Base-by-base conservation (phyloP, 306 rosid species). In the Medicago lupulina region DNA sequence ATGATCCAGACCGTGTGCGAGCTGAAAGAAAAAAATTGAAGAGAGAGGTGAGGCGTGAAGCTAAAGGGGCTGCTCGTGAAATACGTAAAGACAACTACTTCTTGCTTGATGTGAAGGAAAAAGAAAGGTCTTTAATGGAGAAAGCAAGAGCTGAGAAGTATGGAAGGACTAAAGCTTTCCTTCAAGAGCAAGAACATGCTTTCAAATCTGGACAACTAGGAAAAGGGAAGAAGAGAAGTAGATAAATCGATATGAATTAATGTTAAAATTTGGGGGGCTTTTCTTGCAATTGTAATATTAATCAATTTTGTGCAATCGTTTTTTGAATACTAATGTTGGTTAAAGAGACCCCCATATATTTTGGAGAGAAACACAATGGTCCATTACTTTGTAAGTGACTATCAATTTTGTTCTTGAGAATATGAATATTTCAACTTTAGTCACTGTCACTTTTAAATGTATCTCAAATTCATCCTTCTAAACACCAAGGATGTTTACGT, bases 201-300 rank as follows among this genome's bases (percentile, higher is more conserved):
- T 89, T 92, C 78, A 95, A 89, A 80, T 95, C 98, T 55, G 97
- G 97, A 57, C 93, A 90, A 74, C 67, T 95, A 46, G 98, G 98
- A 79, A 91, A 88, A 62, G 98, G 98, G 80, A 84, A 70, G 85
- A 95, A 91, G 82, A 89, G 94, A 49, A 90, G 87, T 70, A 73
- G 88, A 80, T 94, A 83, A 76, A 59, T 7, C 15, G n/a, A 73
- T 70, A 31, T 11, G 7, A 21, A 58, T 25, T 58, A 6, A 28
- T 58, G 8, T 58, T 58, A 58, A 23, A 58, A 58, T 8, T 11
- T 23, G 64, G 1, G 9, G 9, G 64, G 9, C 12, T 23, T 58
- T 58, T 38, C 39, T 38, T 58, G 34, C 64, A 58, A 23, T 23
- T 18, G 8, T 21, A 18, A 23, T 58, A 14, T 6, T 58, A 58